Conservation (phyloP, 2,329 filamentous ascomycete genomes). For the Pestalotiopsis sp. region DNA sequence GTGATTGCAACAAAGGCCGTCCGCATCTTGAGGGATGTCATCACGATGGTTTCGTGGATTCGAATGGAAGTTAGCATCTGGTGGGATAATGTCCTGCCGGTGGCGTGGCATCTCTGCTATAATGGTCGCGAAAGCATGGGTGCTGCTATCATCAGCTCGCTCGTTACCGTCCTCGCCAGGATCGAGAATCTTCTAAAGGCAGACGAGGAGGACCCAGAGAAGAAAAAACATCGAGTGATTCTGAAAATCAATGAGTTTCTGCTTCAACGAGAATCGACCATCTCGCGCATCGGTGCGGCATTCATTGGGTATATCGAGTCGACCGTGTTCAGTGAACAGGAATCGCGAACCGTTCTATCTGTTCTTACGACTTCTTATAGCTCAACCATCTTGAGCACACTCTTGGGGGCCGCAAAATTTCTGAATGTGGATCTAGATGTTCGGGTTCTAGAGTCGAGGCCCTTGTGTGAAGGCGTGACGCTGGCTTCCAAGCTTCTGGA, state of each 20-base stretch:
- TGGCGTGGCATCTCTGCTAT: slow-evolving; percentile 66
- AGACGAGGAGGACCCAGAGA: slow-evolving; percentile 26
- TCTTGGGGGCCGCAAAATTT: slow-evolving; percentile 43
- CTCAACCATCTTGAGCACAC: slow-evolving; percentile 57
- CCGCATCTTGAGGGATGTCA: slow-evolving; percentile 48
- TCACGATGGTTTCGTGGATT: slow-evolving; percentile 34
- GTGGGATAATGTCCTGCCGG: slow-evolving; percentile 56
- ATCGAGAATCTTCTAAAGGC: slow-evolving; percentile 33
- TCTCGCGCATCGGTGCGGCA: slow-evolving; percentile 34
- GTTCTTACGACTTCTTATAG: slow-evolving; percentile 66
- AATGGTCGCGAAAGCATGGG: slow-evolving; percentile 70
- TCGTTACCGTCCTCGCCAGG: slow-evolving; percentile 48
- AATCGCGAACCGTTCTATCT: slow-evolving; percentile 35
- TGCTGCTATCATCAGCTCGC: slow-evolving; percentile 55
- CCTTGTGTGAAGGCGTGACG: slow-evolving; percentile 65
- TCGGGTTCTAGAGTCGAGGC: slow-evolving; percentile 67
- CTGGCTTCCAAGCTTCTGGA: slow-evolving; percentile 48
- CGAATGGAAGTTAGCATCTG: slow-evolving; percentile 40
- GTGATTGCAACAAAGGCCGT: slow-evolving; percentile 60
- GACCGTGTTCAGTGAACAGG: slow-evolving; percentile 17
- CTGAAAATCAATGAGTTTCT: slow-evolving; percentile 27
- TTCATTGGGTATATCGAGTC: slow-evolving; percentile 36
- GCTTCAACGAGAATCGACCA: slow-evolving; percentile 17
- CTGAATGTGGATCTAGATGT: slow-evolving; percentile 50
- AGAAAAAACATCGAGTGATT: slow-evolving; percentile 25